These are phyloP conservation scores for Anisodus acutangulus DNA, from an alignment of 257 asterid genomes.

Conservation along the genomic window DNA sequence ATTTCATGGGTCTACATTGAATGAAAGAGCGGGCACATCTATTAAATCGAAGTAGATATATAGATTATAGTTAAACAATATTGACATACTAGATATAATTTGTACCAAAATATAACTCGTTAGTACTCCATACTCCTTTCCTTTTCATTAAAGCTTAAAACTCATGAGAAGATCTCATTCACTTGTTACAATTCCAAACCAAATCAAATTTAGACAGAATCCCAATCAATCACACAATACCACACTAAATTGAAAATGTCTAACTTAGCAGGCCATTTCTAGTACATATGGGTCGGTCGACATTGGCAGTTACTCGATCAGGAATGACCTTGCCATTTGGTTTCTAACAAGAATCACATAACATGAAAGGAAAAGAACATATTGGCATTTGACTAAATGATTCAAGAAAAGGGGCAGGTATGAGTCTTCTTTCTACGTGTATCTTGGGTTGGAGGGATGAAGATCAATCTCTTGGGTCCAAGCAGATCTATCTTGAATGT, in stretches of 20 bases:
- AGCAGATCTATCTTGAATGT: conserved; percentile 30
- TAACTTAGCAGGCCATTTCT: not conserved
- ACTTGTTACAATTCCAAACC: not conserved
- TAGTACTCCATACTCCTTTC: too few relatives aligned
- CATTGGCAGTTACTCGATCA: not conserved
- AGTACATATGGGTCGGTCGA: not conserved
- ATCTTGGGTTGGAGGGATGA: conserved; percentile 26
- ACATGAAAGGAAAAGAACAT: conserved; percentile 32
- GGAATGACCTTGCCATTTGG: not conserved
- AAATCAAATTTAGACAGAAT: not conserved
- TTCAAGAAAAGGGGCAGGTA: not conserved
- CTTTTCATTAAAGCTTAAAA: not conserved
- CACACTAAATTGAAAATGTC: not conserved
- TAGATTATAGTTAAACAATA: not conserved
- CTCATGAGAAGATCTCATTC: not conserved
- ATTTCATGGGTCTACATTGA: not conserved
- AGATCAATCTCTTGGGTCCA: conserved; percentile 36
- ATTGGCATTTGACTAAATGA: conserved; percentile 32
- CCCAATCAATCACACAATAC: conserved; percentile 2
- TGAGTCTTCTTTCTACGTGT: not conserved
- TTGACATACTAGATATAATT: too few relatives aligned
- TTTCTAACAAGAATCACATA: not conserved
- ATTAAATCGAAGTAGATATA: not conserved
- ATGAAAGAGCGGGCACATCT: not conserved
- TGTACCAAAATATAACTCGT: not conserved